phyloP scores from a whole-genome alignment of 1,284 basidiomycete genomes.

The Ustilago lituana region DNA sequence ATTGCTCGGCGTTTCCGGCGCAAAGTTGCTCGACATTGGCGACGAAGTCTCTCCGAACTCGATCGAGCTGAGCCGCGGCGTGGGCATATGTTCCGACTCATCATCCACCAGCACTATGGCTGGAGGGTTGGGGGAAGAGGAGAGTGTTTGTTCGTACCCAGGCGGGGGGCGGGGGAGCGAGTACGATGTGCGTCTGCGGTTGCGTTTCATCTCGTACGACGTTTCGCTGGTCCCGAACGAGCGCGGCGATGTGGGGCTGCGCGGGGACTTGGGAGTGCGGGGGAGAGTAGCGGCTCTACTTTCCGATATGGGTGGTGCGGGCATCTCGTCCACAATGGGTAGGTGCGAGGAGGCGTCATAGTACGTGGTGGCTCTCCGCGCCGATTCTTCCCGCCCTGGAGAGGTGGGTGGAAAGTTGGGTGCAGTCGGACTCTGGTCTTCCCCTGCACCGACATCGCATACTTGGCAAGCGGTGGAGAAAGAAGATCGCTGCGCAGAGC shows the following conservation, averaged over 20 bases:
- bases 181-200: slow-evolving; percentile 12
- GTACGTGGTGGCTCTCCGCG: slow-evolving; percentile 17
- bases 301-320: background rate
- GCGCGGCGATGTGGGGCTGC: background rate
- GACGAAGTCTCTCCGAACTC: slow-evolving; percentile 7
- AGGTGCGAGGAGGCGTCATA: slow-evolving; percentile 26
- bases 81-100: slow-evolving; percentile 8
- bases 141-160: background rate
- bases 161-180: slow-evolving; percentile 13
- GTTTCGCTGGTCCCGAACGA: slow-evolving; percentile 23
- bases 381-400: background rate
- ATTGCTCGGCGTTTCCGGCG: slow-evolving; percentile 24
- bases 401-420: slow-evolving; percentile 15
- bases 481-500: background rate
- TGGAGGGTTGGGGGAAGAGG: too few relatives aligned
- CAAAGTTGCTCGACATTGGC: slow-evolving; percentile 17
- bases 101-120: background rate
- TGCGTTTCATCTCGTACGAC: slow-evolving; percentile 2
- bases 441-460: background rate
- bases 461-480: background rate
- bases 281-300: background rate
- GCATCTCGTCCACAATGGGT: slow-evolving; percentile 11
- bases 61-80: background rate
- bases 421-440: slow-evolving; percentile 21
- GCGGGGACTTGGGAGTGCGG: background rate